A percentile compares a stretch with the other conserved stretches of the same genome.
Evolutionary conservation across 129 eudicot genomes (phyloP).

Genomic region (Lonicera japonica): DNA sequence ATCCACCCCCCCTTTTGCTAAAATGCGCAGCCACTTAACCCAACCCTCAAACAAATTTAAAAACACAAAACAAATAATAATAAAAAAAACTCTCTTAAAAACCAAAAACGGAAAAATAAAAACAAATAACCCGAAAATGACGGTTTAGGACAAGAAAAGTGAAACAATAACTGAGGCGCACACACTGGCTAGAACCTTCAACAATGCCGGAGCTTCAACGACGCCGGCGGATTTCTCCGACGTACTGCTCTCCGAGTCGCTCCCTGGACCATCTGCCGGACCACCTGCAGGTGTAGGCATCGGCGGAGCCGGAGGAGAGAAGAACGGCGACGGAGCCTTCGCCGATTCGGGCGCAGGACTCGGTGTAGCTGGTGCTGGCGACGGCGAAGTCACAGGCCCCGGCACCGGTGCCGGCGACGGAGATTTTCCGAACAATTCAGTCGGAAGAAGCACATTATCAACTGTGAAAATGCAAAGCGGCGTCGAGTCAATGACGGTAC

Average conservation of each 20-base stretch:
- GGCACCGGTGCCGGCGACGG: conserved; percentile 67
- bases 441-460: conserved; percentile 63
- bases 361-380: conserved; percentile 37
- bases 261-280: conserved; percentile 28
- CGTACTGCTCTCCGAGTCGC: conserved; percentile 22
- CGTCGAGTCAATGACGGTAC: conserved; percentile 61
- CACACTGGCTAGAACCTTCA: conserved; percentile 19
- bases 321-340: conserved; percentile 18
- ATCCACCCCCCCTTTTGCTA: no score
- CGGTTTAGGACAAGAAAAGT: conserved; percentile 24
- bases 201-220: conserved; percentile 13
- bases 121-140: conserved; percentile 11
- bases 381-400: conserved; percentile 50
- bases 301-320: conserved; percentile 27
- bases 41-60: conserved; percentile 1
- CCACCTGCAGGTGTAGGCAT: conserved; percentile 12
- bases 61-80: neutral
- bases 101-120: neutral
- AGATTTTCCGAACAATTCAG: conserved; percentile 39
- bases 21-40: no score
- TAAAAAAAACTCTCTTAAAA: neutral
- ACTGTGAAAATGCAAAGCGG: conserved; percentile 80
- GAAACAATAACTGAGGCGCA: conserved; percentile 27
- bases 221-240: conserved; percentile 24
- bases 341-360: conserved; percentile 13